Percentiles rank a stretch among this genome's conserved stretches.
These are phyloP conservation scores for Kwoniella newhampshirensis DNA, from an alignment of 768 basidiomycete genomes.

Conservation along the genomic window DNA sequence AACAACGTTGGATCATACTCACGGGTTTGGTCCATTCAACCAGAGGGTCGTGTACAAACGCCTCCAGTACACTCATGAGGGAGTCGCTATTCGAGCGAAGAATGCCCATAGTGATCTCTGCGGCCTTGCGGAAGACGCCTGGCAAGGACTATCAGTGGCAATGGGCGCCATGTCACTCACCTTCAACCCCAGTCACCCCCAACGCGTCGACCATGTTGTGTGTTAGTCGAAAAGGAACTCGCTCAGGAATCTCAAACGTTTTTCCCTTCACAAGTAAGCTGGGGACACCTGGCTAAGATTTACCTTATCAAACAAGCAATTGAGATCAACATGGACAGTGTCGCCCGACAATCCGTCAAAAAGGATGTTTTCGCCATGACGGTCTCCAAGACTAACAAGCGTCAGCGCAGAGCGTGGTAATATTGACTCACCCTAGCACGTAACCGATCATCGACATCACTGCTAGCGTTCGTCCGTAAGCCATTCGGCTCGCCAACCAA, in stretches of 20 bases:
- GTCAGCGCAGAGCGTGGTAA: constrained; percentile 9
- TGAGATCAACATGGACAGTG: constrained; percentile 94
- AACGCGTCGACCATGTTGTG: constrained; percentile 89
- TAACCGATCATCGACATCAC: constrained; percentile 99
- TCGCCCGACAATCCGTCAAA: constrained; percentile 85
- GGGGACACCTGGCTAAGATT: no score
- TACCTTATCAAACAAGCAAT: constrained; percentile 95
- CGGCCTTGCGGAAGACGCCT: constrained; percentile 87
- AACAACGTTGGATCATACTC: constrained; percentile 3
- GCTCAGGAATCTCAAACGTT: constrained; percentile 79
- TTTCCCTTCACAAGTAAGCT: constrained; percentile 61
- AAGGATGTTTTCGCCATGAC: constrained; percentile 94
- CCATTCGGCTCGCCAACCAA: constrained; percentile 85
- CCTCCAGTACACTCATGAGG: constrained; percentile 91
- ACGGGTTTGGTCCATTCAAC: constrained; percentile 82
- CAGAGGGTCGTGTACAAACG: constrained; percentile 94
- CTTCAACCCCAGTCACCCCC: constrained; percentile 91
- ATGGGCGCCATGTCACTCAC: constrained; percentile 50
- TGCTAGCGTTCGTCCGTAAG: constrained; percentile 83
- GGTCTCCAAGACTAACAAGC: constrained; percentile 78
- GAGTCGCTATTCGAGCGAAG: constrained; percentile 88
- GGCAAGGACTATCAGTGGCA: background rate
- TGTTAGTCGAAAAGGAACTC: constrained; percentile 90
- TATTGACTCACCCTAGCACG: constrained; percentile 75
- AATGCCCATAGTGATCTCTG: constrained; percentile 83